phyloP scores from a whole-genome alignment of 2,329 filamentous ascomycete species.

The Colletotrichum tanaceti region DNA sequence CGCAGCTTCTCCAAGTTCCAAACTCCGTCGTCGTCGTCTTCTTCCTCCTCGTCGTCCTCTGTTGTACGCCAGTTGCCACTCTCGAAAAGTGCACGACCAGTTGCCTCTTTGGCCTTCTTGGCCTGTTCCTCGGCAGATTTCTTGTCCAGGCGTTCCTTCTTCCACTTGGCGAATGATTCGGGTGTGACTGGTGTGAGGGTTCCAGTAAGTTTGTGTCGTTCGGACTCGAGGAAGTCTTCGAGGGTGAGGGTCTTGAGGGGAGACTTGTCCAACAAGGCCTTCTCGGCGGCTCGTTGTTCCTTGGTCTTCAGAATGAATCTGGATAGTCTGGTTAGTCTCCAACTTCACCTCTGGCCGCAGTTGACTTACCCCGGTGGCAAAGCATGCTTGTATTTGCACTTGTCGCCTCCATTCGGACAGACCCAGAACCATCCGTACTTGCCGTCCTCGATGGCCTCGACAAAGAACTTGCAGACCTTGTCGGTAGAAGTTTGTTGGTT shows the following conservation, averaged over 20 bases:
- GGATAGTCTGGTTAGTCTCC: slow-evolving; percentile 25
- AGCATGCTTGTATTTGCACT: slow-evolving; percentile 98
- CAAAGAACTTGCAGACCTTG: slow-evolving; percentile 99
- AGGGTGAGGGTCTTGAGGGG: slow-evolving; percentile 93
- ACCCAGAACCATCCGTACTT: slow-evolving; percentile 99
- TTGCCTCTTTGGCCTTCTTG: slow-evolving; percentile 91
- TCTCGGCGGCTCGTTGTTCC: slow-evolving; percentile 94
- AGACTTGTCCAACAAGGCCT: slow-evolving; percentile 94
- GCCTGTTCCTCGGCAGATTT: slow-evolving; percentile 95
- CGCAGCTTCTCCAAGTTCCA: slow-evolving; percentile 89
- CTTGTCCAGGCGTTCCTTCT: slow-evolving; percentile 93
- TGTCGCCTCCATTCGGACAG: slow-evolving; percentile 95
- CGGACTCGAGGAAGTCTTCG: slow-evolving; percentile 96
- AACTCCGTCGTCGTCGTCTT: slow-evolving; percentile 61
- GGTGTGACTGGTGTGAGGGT: slow-evolving; percentile 92
- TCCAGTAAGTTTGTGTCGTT: slow-evolving; percentile 94
- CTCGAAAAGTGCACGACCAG: slow-evolving; percentile 94
- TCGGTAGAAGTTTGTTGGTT: slow-evolving; percentile 96
- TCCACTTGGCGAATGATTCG: slow-evolving; percentile 96
- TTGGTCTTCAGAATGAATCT: slow-evolving; percentile 98
- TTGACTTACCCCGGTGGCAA: slow-evolving; percentile 87
- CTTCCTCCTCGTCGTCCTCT: slow-evolving; percentile 70
- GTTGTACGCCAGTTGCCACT: slow-evolving; percentile 84
- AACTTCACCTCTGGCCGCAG: neutral
- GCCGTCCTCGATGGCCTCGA: slow-evolving; percentile 95